These are phyloP conservation scores for Boletus pseudo-olivaceus DNA, from an alignment of 768 basidiomycete species.

Conservation along the genomic window DNA sequence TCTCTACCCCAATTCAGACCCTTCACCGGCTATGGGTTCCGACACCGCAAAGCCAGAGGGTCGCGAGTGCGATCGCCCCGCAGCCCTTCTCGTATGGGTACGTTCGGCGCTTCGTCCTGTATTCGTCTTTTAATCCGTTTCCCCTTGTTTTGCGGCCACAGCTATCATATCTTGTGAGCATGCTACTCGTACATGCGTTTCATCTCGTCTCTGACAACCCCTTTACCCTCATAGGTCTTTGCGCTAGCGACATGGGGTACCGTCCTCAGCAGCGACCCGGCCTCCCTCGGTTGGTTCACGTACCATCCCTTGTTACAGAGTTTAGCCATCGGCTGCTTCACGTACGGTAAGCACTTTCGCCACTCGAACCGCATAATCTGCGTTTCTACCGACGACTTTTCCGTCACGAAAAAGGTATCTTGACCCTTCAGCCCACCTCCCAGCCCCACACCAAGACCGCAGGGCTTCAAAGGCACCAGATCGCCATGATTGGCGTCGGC, in stretches of 20 bases:
- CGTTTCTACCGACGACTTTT: not conserved
- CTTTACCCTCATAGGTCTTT: conserved; percentile 33
- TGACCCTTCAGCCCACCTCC: conserved; percentile 74
- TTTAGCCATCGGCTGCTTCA: conserved; percentile 51
- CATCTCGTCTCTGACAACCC: conserved; percentile 1
- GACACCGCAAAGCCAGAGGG: conserved; percentile 35
- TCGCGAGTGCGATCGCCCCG: conserved; percentile 36
- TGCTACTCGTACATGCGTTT: not conserved
- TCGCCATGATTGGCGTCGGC: conserved; percentile 52
- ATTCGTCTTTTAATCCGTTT: not conserved
- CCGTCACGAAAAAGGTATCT: conserved; percentile 46
- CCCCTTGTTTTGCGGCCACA: not conserved
- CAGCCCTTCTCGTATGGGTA: conserved; percentile 36
- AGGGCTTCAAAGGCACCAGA: conserved; percentile 68
- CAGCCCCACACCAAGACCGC: conserved; percentile 61
- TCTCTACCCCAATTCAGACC: not conserved
- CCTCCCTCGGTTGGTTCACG: conserved; percentile 54
- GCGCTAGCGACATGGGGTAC: conserved; percentile 42
- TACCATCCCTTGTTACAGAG: conserved; percentile 65
- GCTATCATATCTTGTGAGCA: conserved; percentile 20
- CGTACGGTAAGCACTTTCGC: conserved; percentile 49
- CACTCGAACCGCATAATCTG: too few relatives aligned
- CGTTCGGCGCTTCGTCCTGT: conserved; percentile 10
- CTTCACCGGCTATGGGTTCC: conserved; percentile 18
- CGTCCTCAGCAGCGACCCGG: conserved; percentile 45